These are phyloP conservation scores for Prunus padus DNA, from an alignment of 306 rosid species.

Conservation along the genomic window DNA sequence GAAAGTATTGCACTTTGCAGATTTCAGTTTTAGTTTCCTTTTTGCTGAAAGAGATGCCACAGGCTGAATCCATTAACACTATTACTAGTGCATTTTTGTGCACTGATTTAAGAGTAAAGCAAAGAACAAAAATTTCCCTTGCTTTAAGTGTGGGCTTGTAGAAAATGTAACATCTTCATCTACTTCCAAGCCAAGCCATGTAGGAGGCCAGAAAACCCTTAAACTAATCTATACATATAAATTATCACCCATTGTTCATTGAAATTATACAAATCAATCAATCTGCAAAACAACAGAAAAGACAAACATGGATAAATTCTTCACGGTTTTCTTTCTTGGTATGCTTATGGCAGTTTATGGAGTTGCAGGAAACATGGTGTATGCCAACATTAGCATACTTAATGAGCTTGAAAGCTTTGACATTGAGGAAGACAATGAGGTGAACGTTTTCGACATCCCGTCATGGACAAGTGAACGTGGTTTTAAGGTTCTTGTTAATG, in stretches of 20 bases:
- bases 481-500: conserved; percentile 82
- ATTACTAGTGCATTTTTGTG: conserved; percentile 42
- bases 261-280: conserved; percentile 58
- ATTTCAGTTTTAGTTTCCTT: background rate
- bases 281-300: conserved; percentile 36
- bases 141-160: conserved; percentile 90
- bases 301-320: conserved; percentile 58
- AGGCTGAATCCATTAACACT: conserved; percentile 29
- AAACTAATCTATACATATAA: conserved; percentile 63
- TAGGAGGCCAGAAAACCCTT: conserved; percentile 49
- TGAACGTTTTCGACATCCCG: conserved; percentile 48
- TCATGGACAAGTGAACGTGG: conserved; percentile 84
- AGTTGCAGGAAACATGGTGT: conserved; percentile 52
- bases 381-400: conserved; percentile 44
- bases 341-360: conserved; percentile 56
- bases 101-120: conserved; percentile 93
- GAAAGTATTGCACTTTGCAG: conserved; percentile 29
- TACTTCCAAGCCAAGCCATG: conserved; percentile 99
- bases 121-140: conserved; percentile 64
- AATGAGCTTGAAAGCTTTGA: conserved; percentile 54
- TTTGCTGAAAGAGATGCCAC: conserved; percentile 33
- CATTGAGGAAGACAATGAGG: conserved; percentile 52
- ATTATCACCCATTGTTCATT: conserved; percentile 60
- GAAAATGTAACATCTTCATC: conserved; percentile 76
- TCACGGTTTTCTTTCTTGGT: conserved; percentile 44